Conservation (phyloP, 2,329 filamentous ascomycete genomes). For the Triangularia verruculosa region DNA sequence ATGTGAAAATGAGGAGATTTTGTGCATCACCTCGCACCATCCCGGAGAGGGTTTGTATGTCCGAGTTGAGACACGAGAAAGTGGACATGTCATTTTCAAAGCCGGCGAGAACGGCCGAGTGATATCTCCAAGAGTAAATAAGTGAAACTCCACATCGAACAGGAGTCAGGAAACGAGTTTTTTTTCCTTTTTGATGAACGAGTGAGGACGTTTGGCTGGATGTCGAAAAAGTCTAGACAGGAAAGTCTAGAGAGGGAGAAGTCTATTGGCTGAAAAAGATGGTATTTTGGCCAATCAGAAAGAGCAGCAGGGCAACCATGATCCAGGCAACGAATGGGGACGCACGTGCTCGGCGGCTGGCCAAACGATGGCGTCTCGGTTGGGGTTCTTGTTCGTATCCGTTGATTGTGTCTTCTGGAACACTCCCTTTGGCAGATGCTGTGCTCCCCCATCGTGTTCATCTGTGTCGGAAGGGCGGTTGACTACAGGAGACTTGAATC, state of each 20-base stretch:
- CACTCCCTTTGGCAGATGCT: constrained; percentile 12
- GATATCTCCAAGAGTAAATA: not conserved
- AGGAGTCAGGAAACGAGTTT: not conserved
- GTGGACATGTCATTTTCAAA: not conserved
- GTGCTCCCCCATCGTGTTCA: constrained; percentile 12
- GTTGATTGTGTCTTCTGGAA: constrained; percentile 2
- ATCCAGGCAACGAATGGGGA: constrained; percentile 14
- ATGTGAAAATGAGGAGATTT: not conserved
- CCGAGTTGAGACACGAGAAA: constrained; percentile 24
- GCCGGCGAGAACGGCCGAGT: not conserved
- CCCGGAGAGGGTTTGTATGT: constrained; percentile 24
- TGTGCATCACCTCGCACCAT: not conserved
- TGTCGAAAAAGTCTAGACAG: not conserved
- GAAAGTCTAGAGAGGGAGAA: not conserved
- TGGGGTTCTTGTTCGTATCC: constrained; percentile 8
- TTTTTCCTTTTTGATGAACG: not conserved
- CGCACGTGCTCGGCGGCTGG: constrained; percentile 18
- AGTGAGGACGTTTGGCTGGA: not conserved
- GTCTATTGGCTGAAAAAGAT: constrained; percentile 24
- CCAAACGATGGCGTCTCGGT: constrained; percentile 20
- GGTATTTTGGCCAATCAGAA: constrained; percentile 25
- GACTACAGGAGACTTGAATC: not conserved
- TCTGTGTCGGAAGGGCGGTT: not conserved
- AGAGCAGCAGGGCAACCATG: constrained; percentile 11
- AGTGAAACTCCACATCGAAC: not conserved